phyloP scores from a whole-genome alignment of 768 basidiomycete genomes.

The Suillus brevipes region DNA sequence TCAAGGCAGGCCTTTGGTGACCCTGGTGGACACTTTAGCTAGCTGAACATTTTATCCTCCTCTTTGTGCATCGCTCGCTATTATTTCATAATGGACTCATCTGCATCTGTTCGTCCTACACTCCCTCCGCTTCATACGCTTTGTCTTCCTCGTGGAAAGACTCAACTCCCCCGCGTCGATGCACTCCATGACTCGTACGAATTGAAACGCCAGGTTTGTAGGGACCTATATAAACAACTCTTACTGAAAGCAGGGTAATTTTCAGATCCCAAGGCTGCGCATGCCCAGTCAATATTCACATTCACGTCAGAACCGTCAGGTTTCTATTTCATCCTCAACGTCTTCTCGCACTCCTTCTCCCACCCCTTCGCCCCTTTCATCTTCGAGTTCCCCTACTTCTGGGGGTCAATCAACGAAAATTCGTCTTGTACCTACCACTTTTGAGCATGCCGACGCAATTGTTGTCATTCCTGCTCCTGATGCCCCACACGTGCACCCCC shows the following conservation, averaged over 20 bases:
- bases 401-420: conserved; percentile 26
- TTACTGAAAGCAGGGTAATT: neutral
- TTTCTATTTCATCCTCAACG: conserved; percentile 40
- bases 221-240: neutral
- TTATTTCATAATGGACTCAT: conserved; percentile 14
- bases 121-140: conserved; percentile 56
- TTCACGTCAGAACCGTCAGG: conserved; percentile 28
- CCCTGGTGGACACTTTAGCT: conserved; percentile 18
- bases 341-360: conserved; percentile 43
- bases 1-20: conserved; percentile 25
- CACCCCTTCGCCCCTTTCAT: conserved; percentile 28
- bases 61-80: neutral
- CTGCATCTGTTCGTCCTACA: conserved; percentile 42
- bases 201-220: conserved; percentile 16
- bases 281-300: neutral
- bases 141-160: conserved; percentile 31
- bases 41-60: conserved; percentile 14
- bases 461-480: conserved; percentile 42
- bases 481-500: conserved; percentile 21
- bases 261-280: conserved; percentile 6
- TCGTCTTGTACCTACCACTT: conserved; percentile 49
- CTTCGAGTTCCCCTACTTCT: conserved; percentile 11
- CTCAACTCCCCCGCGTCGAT: conserved; percentile 14
- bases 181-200: conserved; percentile 16
- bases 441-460: conserved; percentile 55